phyloP scores from a whole-genome alignment of 208 protist species.

The Wallacemonas rigidus region DNA sequence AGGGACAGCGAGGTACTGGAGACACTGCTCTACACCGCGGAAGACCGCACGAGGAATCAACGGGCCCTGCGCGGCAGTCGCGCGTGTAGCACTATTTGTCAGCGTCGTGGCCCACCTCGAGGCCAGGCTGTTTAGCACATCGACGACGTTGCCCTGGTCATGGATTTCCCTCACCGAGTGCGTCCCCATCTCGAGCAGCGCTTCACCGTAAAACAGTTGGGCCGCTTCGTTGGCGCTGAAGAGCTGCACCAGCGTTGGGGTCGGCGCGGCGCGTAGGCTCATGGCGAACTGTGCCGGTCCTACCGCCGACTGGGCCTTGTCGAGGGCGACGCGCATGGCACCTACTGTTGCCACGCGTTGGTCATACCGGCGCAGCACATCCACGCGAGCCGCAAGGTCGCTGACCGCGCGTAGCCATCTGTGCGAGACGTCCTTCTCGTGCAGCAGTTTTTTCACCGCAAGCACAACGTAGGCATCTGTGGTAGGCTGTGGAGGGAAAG shows the following conservation, averaged over 20 bases:
- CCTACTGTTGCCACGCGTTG: constrained; percentile 1
- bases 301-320: not conserved
- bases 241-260: not conserved
- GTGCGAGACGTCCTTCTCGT: not conserved
- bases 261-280: not conserved
- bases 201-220: constrained; percentile 11
- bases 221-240: not conserved
- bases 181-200: not conserved
- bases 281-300: not conserved
- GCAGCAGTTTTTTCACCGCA: constrained; percentile 23
- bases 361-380: constrained; percentile 17
- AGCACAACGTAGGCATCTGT: constrained; percentile 64
- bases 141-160: no score
- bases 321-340: not conserved
- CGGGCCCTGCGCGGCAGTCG: not conserved
- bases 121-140: not conserved
- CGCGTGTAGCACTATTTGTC: not conserved
- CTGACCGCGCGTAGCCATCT: not conserved
- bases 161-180: not conserved
- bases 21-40: not conserved
- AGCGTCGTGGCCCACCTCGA: not conserved
- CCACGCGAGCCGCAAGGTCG: not conserved
- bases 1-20: constrained; percentile 3
- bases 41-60: not conserved
- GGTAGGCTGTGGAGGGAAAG: constrained; percentile 62